phyloP scores from a whole-genome alignment of 2,329 filamentous ascomycete genomes.

The Colletotrichum viniferum region DNA sequence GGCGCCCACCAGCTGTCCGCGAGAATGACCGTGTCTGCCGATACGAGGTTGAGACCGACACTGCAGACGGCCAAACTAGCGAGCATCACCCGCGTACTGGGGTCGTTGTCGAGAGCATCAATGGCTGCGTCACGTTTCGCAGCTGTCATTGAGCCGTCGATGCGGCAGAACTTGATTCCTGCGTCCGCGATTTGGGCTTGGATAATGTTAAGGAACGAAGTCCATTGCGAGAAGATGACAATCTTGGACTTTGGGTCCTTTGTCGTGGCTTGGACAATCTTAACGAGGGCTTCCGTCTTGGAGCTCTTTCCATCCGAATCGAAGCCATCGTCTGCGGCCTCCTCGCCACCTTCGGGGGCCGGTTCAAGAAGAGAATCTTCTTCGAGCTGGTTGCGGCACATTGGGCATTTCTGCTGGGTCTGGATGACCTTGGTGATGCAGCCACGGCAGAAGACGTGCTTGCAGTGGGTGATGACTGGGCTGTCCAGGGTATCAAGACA shows the following conservation, averaged over 20 bases:
- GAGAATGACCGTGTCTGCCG: conserved; percentile 84
- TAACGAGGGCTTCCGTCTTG: conserved; percentile 80
- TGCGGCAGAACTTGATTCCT: conserved; percentile 68
- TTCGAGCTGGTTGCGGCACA: conserved; percentile 75
- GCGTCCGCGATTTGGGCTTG: conserved; percentile 68
- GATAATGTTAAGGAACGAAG: conserved; percentile 73
- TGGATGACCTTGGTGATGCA: conserved; percentile 80
- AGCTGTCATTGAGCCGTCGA: conserved; percentile 82
- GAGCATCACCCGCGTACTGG: conserved; percentile 75
- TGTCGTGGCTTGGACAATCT: conserved; percentile 74
- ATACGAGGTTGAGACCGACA: conserved; percentile 84
- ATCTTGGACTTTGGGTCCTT: conserved; percentile 69
- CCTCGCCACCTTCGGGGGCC: conserved; percentile 55
- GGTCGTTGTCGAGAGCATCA: conserved; percentile 67
- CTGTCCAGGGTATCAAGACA: conserved; percentile 75
- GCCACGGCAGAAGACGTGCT: conserved; percentile 75
- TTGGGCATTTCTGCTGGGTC: conserved; percentile 79
- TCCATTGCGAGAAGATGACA: conserved; percentile 80
- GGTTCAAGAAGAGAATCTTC: conserved; percentile 68
- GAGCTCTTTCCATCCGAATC: conserved; percentile 73
- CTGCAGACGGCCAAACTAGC: conserved; percentile 83
- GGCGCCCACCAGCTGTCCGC: conserved; percentile 90
- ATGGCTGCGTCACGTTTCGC: conserved; percentile 75
- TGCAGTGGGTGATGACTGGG: conserved; percentile 85
- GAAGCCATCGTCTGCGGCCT: conserved; percentile 51